Base-by-base conservation (phyloP, 495 filamentous ascomycete genomes). In the Xylaria acuta region DNA sequence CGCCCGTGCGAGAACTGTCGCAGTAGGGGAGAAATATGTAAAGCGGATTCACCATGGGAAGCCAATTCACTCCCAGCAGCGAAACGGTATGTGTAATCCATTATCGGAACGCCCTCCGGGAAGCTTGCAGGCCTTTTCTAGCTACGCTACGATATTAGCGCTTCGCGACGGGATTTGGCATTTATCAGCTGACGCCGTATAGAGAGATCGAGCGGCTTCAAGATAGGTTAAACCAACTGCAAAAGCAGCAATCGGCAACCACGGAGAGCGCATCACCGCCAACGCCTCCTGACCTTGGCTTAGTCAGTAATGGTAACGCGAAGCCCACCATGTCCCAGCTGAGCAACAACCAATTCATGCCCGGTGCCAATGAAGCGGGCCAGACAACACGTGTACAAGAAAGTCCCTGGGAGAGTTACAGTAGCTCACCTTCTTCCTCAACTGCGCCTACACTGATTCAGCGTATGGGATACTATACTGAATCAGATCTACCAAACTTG, bases 1-100 rank as follows among this genome's bases (percentile, higher is more conserved):
- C 67, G 45, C 38, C 51, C 67, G 20, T 69, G 53, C 32, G 53
- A 58, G 32, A 69, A 60, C 45, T 69, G 67, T 36, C 67, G 67
- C 53, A 59, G 36, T 34, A 51, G 51, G 56, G 49, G 66, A 25
- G 45, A 54, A 38, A 58, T 58, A 32, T 59, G 67, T 58, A 69
- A 40, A 6, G 34, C 58, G 14, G 30, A 36, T n/a, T 47, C 60
- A n/a, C 53, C 67, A 11, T 59, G 45, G 67, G 45, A 60, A 47
- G 53, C 53, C 3, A 8, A 54, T 54, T 30, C 51, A 14, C 51
- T 54, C 1, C 51, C 51, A 3, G 51, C 51, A 54, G 51, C 51
- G 25, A 54, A 54, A 54, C 22, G 51, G 51, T 54, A 54, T 27
- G 51, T 54, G 25, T 27, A 30, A 54, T 54, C 11, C 12, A 27